Base-by-base conservation (phyloP, 2,329 filamentous ascomycete genomes). In the Coniochaeta ligniaria region DNA sequence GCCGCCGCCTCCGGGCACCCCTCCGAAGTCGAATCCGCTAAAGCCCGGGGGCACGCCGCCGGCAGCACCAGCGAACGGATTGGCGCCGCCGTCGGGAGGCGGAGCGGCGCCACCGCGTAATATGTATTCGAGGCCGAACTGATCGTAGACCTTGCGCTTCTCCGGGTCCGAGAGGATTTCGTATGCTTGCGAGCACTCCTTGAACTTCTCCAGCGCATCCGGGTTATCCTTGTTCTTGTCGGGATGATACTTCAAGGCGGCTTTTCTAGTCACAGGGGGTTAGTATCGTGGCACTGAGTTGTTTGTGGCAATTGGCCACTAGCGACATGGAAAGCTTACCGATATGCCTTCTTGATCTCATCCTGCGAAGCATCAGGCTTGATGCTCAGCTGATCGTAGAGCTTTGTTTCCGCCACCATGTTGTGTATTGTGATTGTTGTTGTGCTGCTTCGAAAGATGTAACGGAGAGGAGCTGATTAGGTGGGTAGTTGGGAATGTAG, bases 191-290 rank as follows among this genome's bases (percentile, higher is more conserved):
- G 92, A 96, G 65, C 92, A 90, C 74, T 98, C 95, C 78, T 99
- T 99, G 83, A 99, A 99, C 76, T 94, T 97, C 73, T 98, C 95
- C 63, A 86, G 81, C 9, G 94, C 91, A 59, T 86, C 78, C 33
- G 92, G 87, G 68, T 94, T 92, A 77, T 96, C 88, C 75, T 93
- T 93, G 82, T 98, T 99, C 83, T 98, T 99, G 81, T 99, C 95
- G 7, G 95, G 95, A 72, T 99, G 95, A 77, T 87, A 93, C 78
- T 93, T 96, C 73, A 98, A 77, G 60, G 94, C 94, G 60, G 88
- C 84, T 82, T 96, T 96, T 64, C 90, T 92, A 73, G 64, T 38
- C 8, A 55, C 14, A 35, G 6, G 31, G 56, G 60, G 47, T 52
- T 52, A 52, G 47, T n/a, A 52, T 52, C 24, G 11, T 52, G 7